Conservation (phyloP, 305 asterid genomes). For the Fraxinus ornus region DNA sequence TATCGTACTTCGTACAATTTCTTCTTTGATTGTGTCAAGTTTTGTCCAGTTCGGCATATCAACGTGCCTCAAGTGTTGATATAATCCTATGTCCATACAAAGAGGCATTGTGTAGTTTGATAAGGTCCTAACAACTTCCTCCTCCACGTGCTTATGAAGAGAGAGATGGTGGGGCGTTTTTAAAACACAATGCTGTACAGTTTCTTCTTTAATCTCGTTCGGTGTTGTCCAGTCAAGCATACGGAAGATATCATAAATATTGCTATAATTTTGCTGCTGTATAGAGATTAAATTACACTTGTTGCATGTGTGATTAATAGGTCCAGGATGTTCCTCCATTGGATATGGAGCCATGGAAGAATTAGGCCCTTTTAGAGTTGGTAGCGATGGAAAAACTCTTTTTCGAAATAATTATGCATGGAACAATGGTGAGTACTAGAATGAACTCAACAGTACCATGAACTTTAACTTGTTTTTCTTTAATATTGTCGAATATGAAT, state of each 20-base stretch:
- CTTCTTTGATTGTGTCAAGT: background rate
- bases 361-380: constrained; percentile 52
- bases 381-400: constrained; percentile 47
- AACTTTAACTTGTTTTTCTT: background rate
- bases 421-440: constrained; percentile 38
- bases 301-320: constrained; percentile 18
- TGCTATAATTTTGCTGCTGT: background rate
- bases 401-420: constrained; percentile 42
- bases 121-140: background rate
- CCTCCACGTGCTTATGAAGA: background rate
- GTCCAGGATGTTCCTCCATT: constrained; percentile 59
- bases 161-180: background rate
- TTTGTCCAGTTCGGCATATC: background rate
- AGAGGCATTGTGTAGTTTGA: background rate
- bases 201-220: background rate
- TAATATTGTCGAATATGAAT: background rate
- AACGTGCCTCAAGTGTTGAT: background rate
- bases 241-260: background rate
- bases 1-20: background rate
- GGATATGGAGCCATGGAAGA: constrained; percentile 54
- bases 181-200: background rate
- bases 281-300: background rate
- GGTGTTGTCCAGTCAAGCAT: background rate
- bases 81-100: background rate
- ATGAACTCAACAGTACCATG: background rate